Evolutionary conservation across 805 yeast species (phyloP).

Genomic region (Yamadazyma akitaensis): DNA sequence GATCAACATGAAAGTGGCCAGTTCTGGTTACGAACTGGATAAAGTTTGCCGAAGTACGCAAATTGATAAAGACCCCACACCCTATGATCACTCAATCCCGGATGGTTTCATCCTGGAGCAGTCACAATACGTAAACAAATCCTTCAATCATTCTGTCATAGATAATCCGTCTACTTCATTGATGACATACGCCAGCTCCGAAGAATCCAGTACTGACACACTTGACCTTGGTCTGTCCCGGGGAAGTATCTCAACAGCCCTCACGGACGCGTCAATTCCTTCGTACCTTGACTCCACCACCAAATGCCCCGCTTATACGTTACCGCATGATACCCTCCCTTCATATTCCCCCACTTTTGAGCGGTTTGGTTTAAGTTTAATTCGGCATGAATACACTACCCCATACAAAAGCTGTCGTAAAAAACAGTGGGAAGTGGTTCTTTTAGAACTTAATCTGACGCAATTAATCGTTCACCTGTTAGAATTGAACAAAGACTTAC

Average conservation of each 20-base stretch:
- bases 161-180: neutral
- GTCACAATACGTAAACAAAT: neutral
- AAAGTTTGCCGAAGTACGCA: neutral
- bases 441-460: constrained; percentile 38
- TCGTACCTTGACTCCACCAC: constrained; percentile 4
- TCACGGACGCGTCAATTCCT: constrained; percentile 6
- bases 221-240: neutral
- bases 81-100: neutral
- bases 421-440: constrained; percentile 34
- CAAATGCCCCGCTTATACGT: constrained; percentile 21
- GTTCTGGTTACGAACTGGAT: too few relatives aligned
- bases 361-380: constrained; percentile 30
- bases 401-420: constrained; percentile 30
- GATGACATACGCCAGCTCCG: neutral
- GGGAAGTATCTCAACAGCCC: neutral
- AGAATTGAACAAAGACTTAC: constrained; percentile 18
- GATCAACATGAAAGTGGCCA: neutral
- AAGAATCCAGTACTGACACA: neutral
- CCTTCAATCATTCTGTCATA: neutral
- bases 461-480: constrained; percentile 33
- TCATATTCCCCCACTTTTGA: constrained; percentile 29
- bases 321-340: constrained; percentile 26
- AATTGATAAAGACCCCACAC: neutral
- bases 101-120: neutral
- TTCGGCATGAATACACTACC: constrained; percentile 34